These are phyloP conservation scores for Linnemannia elongata DNA, from an alignment of 192 early-diverging fungal genomes.

Conservation along the genomic window DNA sequence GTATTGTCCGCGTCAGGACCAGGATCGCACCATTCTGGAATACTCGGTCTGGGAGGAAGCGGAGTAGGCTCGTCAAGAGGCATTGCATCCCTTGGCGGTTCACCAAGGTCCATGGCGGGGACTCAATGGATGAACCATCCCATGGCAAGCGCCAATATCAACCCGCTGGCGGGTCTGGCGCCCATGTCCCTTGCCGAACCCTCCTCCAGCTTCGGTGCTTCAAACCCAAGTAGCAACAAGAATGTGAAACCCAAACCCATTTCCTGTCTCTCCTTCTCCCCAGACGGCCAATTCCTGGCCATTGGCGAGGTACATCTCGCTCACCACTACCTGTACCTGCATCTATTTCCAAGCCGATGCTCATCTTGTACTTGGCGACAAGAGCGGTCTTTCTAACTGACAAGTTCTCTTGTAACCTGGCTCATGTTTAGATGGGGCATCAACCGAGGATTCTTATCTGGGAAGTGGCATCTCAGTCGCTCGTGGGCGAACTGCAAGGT, in stretches of 20 bases:
- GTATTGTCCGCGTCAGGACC: not conserved
- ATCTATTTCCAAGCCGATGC: not conserved
- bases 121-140: conserved; percentile 46
- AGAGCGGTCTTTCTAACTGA: not conserved
- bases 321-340: not conserved
- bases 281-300: conserved; percentile 78
- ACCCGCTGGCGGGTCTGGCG: conserved; percentile 49
- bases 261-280: conserved; percentile 79
- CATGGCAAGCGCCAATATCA: conserved; percentile 26
- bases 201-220: conserved; percentile 23
- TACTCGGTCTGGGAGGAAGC: not conserved
- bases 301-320: conserved; percentile 76
- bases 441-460: conserved; percentile 83
- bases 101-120: conserved; percentile 14
- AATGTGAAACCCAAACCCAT: conserved; percentile 72
- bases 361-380: not conserved
- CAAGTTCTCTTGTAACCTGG: not conserved
- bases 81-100: conserved; percentile 21
- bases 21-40: conserved; percentile 21
- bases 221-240: conserved; percentile 40
- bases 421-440: conserved; percentile 74
- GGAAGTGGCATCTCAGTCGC: conserved; percentile 65
- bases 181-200: conserved; percentile 49
- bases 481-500: conserved; percentile 74
- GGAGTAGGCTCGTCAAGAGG: not conserved